phyloP scores from a whole-genome alignment of 257 asterid species.

The Primulina eburnea region DNA sequence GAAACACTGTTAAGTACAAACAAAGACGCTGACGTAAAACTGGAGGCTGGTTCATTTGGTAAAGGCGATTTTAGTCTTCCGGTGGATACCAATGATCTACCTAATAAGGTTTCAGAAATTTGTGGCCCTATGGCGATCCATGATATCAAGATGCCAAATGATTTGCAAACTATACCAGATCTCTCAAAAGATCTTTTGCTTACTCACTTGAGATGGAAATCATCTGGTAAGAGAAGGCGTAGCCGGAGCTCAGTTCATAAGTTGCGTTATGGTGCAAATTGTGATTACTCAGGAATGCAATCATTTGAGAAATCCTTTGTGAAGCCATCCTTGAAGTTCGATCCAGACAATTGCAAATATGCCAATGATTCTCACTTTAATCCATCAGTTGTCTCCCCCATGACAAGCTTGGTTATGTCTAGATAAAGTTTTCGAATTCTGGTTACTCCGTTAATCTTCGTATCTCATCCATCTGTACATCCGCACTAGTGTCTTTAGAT shows the following conservation, averaged over 20 bases:
- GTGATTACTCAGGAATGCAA: conserved; percentile 26
- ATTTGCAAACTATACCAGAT: conserved; percentile 31
- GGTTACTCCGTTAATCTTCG: not conserved
- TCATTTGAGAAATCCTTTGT: conserved; percentile 31
- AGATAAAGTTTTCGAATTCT: conserved; percentile 35
- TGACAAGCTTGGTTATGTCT: conserved; percentile 70
- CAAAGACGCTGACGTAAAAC: conserved; percentile 8
- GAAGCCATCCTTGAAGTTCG: conserved; percentile 42
- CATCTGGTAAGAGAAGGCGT: conserved; percentile 61
- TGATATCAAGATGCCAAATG: conserved; percentile 21
- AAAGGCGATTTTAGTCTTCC: conserved; percentile 13
- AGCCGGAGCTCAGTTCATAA: conserved; percentile 49
- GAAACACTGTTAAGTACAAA: conserved; percentile 6
- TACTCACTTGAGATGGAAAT: conserved; percentile 53
- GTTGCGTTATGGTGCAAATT: conserved; percentile 16
- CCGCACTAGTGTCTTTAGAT: too few species aligned
- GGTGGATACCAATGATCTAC: not conserved
- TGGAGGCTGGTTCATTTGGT: conserved; percentile 8
- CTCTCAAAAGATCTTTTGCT: conserved; percentile 51
- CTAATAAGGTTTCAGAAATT: conserved; percentile 10
- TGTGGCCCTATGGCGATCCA: not conserved
- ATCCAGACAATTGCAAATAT: conserved; percentile 62
- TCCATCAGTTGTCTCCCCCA: conserved; percentile 43
- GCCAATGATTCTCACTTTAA: conserved; percentile 39
- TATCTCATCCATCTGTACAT: too few species aligned